Conservation (phyloP, 345 rosid genomes). For the Durio zibethinus region DNA sequence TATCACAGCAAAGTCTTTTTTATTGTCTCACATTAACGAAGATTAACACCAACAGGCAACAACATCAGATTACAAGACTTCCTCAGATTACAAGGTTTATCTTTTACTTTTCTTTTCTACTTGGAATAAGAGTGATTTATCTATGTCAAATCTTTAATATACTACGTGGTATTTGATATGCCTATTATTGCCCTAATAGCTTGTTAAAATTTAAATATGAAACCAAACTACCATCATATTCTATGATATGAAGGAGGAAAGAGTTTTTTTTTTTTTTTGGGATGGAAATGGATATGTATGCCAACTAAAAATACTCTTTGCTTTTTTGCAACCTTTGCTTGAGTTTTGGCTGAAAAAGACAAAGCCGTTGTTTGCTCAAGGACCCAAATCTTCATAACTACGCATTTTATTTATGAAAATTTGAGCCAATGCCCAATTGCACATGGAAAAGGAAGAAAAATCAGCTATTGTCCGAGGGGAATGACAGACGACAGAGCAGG, state of each 20-base stretch:
- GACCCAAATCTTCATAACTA: background rate
- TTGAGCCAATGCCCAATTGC: background rate
- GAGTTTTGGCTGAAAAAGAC: slow-evolving; percentile 1
- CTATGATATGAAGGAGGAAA: background rate
- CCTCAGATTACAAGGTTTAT: too few relatives aligned
- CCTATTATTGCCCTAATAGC: too few relatives aligned
- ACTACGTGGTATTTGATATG: background rate
- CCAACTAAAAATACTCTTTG: too few relatives aligned
- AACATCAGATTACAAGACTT: too few relatives aligned
- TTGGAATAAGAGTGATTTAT: too few relatives aligned
- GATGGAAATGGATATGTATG: background rate
- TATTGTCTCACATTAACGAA: too few relatives aligned
- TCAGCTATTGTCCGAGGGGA: background rate
- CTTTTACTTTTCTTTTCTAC: too few relatives aligned
- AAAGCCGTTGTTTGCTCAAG: background rate
- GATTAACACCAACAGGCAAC: too few relatives aligned
- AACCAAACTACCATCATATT: background rate
- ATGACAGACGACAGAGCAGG: slow-evolving; percentile 21
- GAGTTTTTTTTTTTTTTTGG: background rate
- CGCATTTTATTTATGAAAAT: background rate
- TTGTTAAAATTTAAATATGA: background rate
- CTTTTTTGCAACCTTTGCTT: too few relatives aligned
- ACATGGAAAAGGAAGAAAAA: background rate
- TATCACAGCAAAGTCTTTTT: background rate
- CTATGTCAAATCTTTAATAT: too few relatives aligned